A percentile compares a stretch with the other conserved stretches of the same genome.
Conservation (phyloP, 2,329 filamentous ascomycete species). For the Pyricularia sp. region DNA sequence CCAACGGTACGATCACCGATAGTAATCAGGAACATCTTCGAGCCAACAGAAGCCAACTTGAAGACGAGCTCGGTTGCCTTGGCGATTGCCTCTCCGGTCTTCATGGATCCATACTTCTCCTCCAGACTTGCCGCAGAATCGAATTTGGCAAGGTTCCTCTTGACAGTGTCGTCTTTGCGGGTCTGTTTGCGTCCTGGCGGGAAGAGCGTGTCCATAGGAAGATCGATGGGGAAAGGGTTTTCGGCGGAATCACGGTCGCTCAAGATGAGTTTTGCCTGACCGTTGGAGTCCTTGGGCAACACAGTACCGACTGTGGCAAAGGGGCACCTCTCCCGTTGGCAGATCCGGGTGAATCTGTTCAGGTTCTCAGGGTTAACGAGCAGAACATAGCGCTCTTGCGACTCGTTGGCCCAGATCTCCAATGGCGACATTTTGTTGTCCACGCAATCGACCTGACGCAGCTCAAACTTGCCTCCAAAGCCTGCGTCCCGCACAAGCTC, state of each 20-base stretch:
- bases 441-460: slow-evolving; percentile 86
- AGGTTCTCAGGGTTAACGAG: slow-evolving; percentile 74
- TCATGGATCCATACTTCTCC: slow-evolving; percentile 48
- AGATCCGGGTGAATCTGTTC: slow-evolving; percentile 63
- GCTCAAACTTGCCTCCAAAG: slow-evolving; percentile 82
- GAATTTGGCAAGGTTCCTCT: slow-evolving; percentile 59
- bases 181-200: slow-evolving; percentile 80
- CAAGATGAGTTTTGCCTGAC: slow-evolving; percentile 65
- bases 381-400: slow-evolving; percentile 92
- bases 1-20: slow-evolving; percentile 91
- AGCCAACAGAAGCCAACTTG: slow-evolving; percentile 81
- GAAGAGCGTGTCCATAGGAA: slow-evolving; percentile 83
- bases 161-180: slow-evolving; percentile 61
- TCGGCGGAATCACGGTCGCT: slow-evolving; percentile 70
- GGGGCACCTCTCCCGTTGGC: slow-evolving; percentile 77
- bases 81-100: slow-evolving; percentile 41
- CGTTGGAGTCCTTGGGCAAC: slow-evolving; percentile 47
- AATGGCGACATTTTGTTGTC: slow-evolving; percentile 90
- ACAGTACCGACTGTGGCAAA: slow-evolving; percentile 87
- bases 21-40: slow-evolving; percentile 93
- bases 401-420: slow-evolving; percentile 96
- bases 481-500: slow-evolving; percentile 89
- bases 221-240: slow-evolving; percentile 71
- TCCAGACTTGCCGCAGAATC: slow-evolving; percentile 58
- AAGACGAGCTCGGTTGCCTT: slow-evolving; percentile 76